phyloP scores from a whole-genome alignment of 352 stramenopile genomes.

The Pythium utonaiense region DNA sequence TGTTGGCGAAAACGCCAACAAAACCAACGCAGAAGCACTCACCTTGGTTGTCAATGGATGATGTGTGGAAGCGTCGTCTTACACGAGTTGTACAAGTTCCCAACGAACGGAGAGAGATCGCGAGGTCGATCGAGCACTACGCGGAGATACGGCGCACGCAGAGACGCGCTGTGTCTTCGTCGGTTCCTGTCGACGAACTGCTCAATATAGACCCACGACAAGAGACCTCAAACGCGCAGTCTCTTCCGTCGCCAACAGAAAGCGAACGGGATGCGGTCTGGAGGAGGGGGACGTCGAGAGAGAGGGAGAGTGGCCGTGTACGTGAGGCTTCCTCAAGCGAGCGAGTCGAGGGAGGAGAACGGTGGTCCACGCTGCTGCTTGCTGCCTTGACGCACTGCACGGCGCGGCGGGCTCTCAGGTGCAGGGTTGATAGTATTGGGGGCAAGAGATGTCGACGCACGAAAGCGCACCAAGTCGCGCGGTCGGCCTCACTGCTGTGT shows the following conservation, averaged over 20 bases:
- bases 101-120: neutral
- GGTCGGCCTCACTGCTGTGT: conserved; percentile 11
- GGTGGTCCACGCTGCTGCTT: neutral
- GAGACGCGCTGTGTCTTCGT: neutral
- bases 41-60: conserved; percentile 4
- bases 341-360: neutral
- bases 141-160: neutral
- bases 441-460: conserved; percentile 35
- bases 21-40: neutral
- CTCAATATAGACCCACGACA: conserved; percentile 6
- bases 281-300: neutral
- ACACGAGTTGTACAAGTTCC: neutral
- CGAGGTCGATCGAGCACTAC: neutral
- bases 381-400: neutral
- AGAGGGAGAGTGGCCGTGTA: neutral
- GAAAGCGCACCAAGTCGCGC: conserved; percentile 21
- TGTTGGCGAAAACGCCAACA: neutral
- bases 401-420: conserved; percentile 18
- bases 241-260: neutral
- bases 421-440: conserved; percentile 13
- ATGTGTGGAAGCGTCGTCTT: neutral
- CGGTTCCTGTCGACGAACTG: neutral
- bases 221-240: conserved; percentile 2
- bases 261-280: too few relatives aligned
- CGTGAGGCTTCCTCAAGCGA: neutral